Evolutionary conservation across 2,329 filamentous ascomycete genomes (phyloP).

Genomic region (Neospermospora avenae): DNA sequence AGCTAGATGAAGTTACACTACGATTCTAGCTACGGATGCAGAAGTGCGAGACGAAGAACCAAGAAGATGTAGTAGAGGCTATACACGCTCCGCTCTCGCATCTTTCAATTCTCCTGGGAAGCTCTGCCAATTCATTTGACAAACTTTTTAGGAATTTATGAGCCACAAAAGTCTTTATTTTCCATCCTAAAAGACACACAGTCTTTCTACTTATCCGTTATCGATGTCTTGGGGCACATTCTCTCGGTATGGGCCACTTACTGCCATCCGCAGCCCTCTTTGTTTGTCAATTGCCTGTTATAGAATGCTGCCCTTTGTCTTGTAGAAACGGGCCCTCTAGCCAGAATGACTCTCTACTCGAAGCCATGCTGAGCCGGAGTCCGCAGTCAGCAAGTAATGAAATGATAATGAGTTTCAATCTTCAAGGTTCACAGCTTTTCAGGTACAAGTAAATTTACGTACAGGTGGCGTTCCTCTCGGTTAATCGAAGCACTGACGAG

Average conservation of each 20-base stretch:
- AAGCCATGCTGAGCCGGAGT: neutral
- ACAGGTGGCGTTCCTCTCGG: neutral
- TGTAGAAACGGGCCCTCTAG: neutral
- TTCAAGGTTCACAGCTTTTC: neutral
- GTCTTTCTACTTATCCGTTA: neutral
- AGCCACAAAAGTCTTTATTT: neutral
- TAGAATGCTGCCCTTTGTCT: neutral
- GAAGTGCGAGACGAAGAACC: neutral
- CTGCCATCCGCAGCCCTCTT: neutral
- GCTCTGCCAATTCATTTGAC: neutral
- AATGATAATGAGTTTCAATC: neutral
- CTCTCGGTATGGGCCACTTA: neutral
- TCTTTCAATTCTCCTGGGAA: neutral
- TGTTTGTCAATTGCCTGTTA: neutral
- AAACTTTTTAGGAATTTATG: neutral
- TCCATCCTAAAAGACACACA: neutral
- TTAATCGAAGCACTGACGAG: neutral
- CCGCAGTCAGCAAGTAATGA: neutral
- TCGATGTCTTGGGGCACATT: neutral
- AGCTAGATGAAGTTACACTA: neutral
- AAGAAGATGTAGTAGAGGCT: neutral
- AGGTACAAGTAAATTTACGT: neutral
- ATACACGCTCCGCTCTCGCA: neutral
- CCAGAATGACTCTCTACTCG: neutral
- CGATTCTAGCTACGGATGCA: neutral